A percentile compares a stretch with the other conserved stretches of the same genome.
These are phyloP conservation scores for Moniliophthora roreri DNA, from an alignment of 1,284 basidiomycete genomes.

Conservation along the genomic window DNA sequence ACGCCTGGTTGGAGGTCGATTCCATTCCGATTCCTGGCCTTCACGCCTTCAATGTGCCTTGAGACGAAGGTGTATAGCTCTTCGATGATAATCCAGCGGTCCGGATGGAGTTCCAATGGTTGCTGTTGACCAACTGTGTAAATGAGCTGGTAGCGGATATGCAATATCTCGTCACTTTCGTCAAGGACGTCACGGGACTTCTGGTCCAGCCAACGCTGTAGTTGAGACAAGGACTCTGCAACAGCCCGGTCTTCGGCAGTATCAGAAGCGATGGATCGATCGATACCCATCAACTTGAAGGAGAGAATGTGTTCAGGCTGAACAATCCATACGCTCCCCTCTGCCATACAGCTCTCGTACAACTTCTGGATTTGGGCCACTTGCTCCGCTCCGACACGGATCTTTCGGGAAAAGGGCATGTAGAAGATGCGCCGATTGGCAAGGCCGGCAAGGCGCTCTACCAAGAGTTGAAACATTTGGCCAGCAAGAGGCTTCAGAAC, in stretches of 20 bases:
- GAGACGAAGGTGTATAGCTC: constrained; percentile 32
- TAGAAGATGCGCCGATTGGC: constrained; percentile 46
- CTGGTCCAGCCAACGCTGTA: constrained; percentile 6
- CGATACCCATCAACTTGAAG: constrained; percentile 43
- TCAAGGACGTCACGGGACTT: constrained; percentile 14
- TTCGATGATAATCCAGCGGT: constrained; percentile 47
- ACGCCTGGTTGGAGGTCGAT: constrained; percentile 20
- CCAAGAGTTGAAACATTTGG: constrained; percentile 51
- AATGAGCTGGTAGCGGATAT: constrained; percentile 12
- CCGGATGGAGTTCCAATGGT: constrained; percentile 40
- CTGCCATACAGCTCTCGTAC: constrained; percentile 36
- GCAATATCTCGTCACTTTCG: constrained; percentile 17
- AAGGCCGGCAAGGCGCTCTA: constrained; percentile 41
- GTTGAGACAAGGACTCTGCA: constrained; percentile 6
- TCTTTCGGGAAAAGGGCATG: constrained; percentile 46
- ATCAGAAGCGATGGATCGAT: constrained; percentile 23
- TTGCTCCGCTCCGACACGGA: constrained; percentile 21
- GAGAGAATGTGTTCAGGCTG: constrained; percentile 58
- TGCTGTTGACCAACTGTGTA: constrained; percentile 34
- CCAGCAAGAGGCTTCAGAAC: constrained; percentile 42
- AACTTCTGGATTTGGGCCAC: constrained; percentile 27
- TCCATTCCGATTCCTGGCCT: constrained; percentile 15
- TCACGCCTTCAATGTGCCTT: constrained; percentile 17
- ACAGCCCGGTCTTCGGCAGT: constrained; percentile 1
- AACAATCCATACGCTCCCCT: constrained; percentile 41